Conservation (phyloP, 192 early-diverging fungal species). For the Linnemannia schmuckeri region DNA sequence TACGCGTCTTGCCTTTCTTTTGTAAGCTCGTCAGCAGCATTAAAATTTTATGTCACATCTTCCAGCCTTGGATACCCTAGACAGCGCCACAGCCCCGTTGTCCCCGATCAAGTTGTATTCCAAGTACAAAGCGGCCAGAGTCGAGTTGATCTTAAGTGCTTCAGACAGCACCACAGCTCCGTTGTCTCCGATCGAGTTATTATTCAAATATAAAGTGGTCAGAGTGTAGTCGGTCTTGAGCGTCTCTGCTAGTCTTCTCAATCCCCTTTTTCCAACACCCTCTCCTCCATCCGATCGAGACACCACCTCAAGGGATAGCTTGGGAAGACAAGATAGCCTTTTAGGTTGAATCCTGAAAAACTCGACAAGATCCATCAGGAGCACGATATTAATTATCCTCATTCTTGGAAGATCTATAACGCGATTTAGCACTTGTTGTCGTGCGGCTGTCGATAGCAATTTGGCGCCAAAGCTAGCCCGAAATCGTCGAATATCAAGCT, state of each 20-base stretch:
- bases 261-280: not conserved
- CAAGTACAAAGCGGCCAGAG: no score
- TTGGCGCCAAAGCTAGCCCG: not conserved
- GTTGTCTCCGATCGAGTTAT: no score
- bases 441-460: not conserved
- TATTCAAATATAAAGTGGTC: no score
- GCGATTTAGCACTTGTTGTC: not conserved
- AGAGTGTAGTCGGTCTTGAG: conserved; percentile 7
- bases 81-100: no score
- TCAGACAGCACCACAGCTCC: no score
- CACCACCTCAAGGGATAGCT: not conserved
- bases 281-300: not conserved
- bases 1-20: no score
- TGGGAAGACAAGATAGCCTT: not conserved
- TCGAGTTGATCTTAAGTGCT: no score
- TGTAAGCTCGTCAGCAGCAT: no score
- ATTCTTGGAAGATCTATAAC: not conserved
- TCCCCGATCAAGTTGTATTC: no score
- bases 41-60: no score
- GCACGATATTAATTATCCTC: not conserved
- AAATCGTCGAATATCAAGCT: not conserved
- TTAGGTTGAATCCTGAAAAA: not conserved
- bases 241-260: not conserved
- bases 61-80: no score
- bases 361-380: not conserved